These are phyloP conservation scores for Coemansia sp. DNA, from an alignment of 192 early-diverging fungal genomes.

Conservation along the genomic window DNA sequence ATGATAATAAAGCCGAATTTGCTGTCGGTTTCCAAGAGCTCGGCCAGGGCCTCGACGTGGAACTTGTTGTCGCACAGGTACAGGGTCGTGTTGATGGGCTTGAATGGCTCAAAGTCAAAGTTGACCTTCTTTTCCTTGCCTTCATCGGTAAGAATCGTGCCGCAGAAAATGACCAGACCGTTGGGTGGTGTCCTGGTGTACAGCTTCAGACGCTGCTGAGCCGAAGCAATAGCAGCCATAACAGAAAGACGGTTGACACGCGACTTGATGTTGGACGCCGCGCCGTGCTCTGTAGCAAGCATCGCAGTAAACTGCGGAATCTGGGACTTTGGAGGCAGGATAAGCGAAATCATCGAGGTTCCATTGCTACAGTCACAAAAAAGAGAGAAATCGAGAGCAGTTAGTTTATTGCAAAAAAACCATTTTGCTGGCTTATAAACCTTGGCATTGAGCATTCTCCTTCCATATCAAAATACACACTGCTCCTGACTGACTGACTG, in stretches of 20 bases:
- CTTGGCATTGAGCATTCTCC: too few species aligned
- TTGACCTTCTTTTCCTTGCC: slow-evolving; percentile 99
- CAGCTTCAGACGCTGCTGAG: slow-evolving; percentile 93
- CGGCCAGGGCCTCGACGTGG: slow-evolving; percentile 90
- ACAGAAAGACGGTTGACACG: slow-evolving; percentile 98
- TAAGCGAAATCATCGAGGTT: slow-evolving; percentile 99
- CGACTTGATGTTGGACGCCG: slow-evolving; percentile 99
- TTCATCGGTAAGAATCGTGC: slow-evolving; percentile 96
- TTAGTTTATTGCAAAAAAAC: too few species aligned
- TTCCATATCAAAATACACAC: too few species aligned
- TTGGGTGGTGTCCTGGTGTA: slow-evolving; percentile 91
- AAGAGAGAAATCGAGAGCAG: too few species aligned
- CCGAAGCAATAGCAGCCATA: slow-evolving; percentile 94
- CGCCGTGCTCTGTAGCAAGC: slow-evolving; percentile 98
- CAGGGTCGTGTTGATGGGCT: slow-evolving; percentile 97
- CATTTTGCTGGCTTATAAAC: too few species aligned
- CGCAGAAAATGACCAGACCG: slow-evolving; percentile 93
- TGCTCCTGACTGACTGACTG: too few species aligned
- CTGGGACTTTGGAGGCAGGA: slow-evolving; percentile 92
- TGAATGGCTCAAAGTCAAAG: slow-evolving; percentile 99
- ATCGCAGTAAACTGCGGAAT: slow-evolving; percentile 85
- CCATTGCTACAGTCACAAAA: slow-evolving; percentile 73
- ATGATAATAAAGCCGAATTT: slow-evolving; percentile 98
- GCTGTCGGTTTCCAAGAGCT: slow-evolving; percentile 91
- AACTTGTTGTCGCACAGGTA: slow-evolving; percentile 99